Evolutionary conservation across 441 rosid species (phyloP).

Genomic region (Melastoma candidum): DNA sequence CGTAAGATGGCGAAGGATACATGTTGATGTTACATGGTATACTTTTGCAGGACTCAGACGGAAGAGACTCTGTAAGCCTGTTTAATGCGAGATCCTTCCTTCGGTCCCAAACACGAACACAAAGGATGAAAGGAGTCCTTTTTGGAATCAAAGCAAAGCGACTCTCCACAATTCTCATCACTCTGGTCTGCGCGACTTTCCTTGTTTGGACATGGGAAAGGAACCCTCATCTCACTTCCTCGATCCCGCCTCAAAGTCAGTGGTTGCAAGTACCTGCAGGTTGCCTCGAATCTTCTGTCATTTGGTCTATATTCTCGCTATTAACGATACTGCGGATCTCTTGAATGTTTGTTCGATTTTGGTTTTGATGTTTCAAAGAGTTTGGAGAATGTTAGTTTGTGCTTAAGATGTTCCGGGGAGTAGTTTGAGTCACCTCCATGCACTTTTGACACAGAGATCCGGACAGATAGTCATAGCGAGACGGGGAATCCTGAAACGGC

Average conservation of each 20-base stretch:
- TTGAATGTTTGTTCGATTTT: too few species aligned
- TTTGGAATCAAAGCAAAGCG: conserved; percentile 41
- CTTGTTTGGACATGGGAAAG: conserved; percentile 68
- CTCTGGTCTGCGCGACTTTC: conserved; percentile 44
- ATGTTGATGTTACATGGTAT: too few species aligned
- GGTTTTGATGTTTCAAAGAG: too few species aligned
- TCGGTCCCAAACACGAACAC: conserved; percentile 9
- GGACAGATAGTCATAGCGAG: conserved; percentile 5
- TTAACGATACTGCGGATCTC: background rate
- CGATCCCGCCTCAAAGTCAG: conserved; percentile 40
- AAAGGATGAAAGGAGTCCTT: conserved; percentile 61
- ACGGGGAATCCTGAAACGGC: background rate
- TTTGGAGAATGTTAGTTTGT: too few species aligned
- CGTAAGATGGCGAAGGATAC: too few species aligned
- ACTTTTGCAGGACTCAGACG: too few species aligned
- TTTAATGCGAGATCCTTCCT: background rate
- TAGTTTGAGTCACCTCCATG: background rate
- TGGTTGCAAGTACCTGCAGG: conserved; percentile 49
- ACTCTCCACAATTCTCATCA: conserved; percentile 49
- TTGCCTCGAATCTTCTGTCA: conserved; percentile 12
- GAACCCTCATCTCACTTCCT: conserved; percentile 35
- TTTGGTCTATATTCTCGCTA: background rate
- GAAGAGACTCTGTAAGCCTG: too few species aligned
- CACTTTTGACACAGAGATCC: conserved; percentile 8
- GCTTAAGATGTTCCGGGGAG: too few species aligned